These are phyloP conservation scores for Parathielavia hyrcaniae DNA, from an alignment of 495 filamentous ascomycete genomes.

Conservation along the genomic window DNA sequence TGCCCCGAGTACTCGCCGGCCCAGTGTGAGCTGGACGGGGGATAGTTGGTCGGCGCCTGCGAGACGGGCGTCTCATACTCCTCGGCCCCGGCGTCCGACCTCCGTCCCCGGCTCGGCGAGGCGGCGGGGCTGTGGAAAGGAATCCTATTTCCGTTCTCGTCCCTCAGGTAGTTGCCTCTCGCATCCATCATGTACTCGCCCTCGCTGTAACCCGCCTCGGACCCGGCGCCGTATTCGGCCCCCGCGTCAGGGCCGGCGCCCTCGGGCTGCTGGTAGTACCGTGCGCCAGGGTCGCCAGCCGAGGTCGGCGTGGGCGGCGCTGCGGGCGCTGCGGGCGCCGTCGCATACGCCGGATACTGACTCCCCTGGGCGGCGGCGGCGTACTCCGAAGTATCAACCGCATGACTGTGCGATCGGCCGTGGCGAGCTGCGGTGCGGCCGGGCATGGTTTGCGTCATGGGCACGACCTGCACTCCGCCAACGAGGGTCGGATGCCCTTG, in stretches of 20 bases:
- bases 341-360: slow-evolving; percentile 33
- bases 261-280: slow-evolving; percentile 29
- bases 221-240: slow-evolving; percentile 35
- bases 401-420: slow-evolving; percentile 36
- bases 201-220: slow-evolving; percentile 52
- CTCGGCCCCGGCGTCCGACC: slow-evolving; percentile 43
- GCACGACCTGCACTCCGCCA: slow-evolving; percentile 93
- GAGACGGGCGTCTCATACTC: slow-evolving; percentile 44
- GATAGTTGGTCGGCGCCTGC: slow-evolving; percentile 32
- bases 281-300: slow-evolving; percentile 4
- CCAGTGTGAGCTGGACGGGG: slow-evolving; percentile 35
- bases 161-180: slow-evolving; percentile 43
- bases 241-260: slow-evolving; percentile 23
- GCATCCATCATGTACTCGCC: slow-evolving; percentile 51
- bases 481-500: slow-evolving; percentile 85
- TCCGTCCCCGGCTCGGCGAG: slow-evolving; percentile 26
- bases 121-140: slow-evolving; percentile 35
- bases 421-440: slow-evolving; percentile 55
- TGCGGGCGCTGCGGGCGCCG: not conserved
- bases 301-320: slow-evolving; percentile 30
- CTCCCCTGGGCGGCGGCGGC: slow-evolving; percentile 32
- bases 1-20: slow-evolving; percentile 45
- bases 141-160: slow-evolving; percentile 44
- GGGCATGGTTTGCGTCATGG: slow-evolving; percentile 73
- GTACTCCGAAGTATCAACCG: slow-evolving; percentile 37